A percentile compares a stretch with the other conserved stretches of the same genome.
Conservation (phyloP, 129 eudicot species). For the Flaveria robusta region DNA sequence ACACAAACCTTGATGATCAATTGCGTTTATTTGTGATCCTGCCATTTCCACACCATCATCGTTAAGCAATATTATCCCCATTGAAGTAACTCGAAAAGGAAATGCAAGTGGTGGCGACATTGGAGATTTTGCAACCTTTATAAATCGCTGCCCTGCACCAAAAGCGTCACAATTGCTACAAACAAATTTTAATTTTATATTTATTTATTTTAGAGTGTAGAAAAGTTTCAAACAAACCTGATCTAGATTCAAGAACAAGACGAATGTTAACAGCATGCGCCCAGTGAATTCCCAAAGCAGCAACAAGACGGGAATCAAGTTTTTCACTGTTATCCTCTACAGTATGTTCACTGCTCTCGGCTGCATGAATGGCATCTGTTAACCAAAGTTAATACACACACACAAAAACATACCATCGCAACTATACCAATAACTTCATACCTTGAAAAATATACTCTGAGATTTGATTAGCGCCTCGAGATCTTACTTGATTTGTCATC, state of each 20-base stretch:
- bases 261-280: constrained; percentile 90
- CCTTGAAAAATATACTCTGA: constrained; percentile 67
- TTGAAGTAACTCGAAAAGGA: constrained; percentile 54
- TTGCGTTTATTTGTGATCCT: constrained; percentile 70
- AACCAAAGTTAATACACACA: not conserved
- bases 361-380: constrained; percentile 28
- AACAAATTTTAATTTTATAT: not conserved
- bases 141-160: constrained; percentile 66
- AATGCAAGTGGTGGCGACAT: constrained; percentile 80
- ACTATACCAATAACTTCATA: constrained; percentile 4
- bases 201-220: not conserved
- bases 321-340: constrained; percentile 42
- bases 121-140: constrained; percentile 90
- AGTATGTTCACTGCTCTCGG: constrained; percentile 22
- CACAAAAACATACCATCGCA: not conserved
- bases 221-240: constrained; percentile 50
- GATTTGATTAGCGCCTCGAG: constrained; percentile 54
- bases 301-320: constrained; percentile 77
- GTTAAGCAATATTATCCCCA: constrained; percentile 64
- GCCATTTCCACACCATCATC: constrained; percentile 68
- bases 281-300: constrained; percentile 93
- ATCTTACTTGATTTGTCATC: constrained; percentile 89
- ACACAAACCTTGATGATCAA: constrained; percentile 64
- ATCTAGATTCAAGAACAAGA: constrained; percentile 78
- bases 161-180: constrained; percentile 6